Conservation (phyloP, 169 alveolate genomes). For the Plasmodium vivax region DNA sequence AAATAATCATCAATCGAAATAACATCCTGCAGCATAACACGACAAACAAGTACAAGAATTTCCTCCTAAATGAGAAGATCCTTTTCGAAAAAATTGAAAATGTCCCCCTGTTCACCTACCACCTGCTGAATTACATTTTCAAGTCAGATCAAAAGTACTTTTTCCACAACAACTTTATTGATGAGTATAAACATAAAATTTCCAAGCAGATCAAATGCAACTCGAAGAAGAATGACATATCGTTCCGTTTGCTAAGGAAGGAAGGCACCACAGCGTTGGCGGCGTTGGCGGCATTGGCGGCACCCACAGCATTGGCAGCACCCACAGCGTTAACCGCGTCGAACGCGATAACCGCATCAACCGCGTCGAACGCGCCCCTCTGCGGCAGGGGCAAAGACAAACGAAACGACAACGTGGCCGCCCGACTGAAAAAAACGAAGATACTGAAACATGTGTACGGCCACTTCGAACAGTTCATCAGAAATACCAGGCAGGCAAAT, state of each 20-base stretch:
- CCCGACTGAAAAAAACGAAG: conserved; percentile 57
- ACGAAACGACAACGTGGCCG: conserved; percentile 1
- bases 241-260: conserved; percentile 10
- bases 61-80: conserved; percentile 43
- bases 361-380: background rate
- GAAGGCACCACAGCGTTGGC: background rate
- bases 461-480: conserved; percentile 41
- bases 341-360: no score
- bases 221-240: conserved; percentile 58
- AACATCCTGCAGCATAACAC: conserved; percentile 67
- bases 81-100: conserved; percentile 66
- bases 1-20: conserved; percentile 70
- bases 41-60: conserved; percentile 56
- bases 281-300: no score
- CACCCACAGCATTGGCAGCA: no score
- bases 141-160: conserved; percentile 50
- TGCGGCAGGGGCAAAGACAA: conserved; percentile 2
- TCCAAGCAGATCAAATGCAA: conserved; percentile 60
- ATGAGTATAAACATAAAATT: conserved; percentile 60
- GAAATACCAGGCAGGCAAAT: conserved; percentile 49
- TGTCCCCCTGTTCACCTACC: conserved; percentile 25
- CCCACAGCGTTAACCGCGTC: no score
- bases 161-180: conserved; percentile 64
- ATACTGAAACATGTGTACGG: conserved; percentile 47
- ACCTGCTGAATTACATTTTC: conserved; percentile 52